Conservation (phyloP, 345 rosid genomes). For the Cochlearia excelsa region DNA sequence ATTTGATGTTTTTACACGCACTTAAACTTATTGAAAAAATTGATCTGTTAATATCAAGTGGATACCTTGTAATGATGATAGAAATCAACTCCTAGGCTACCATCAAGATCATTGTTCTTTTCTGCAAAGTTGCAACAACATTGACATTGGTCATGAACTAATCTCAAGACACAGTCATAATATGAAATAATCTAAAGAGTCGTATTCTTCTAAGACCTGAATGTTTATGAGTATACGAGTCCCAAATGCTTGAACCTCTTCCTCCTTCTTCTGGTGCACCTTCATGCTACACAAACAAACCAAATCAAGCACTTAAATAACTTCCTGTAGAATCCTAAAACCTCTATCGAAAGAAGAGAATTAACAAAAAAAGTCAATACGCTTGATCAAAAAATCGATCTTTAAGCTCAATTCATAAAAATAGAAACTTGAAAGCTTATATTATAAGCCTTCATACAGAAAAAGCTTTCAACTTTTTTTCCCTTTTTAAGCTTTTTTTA, state of each 20-base stretch:
- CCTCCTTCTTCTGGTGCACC: constrained; percentile 35
- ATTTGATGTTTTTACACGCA: too few relatives aligned
- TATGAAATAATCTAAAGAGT: neutral
- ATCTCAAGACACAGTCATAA: neutral
- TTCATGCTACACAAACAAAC: constrained; percentile 30
- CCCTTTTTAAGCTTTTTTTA: too few relatives aligned
- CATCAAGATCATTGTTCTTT: constrained; percentile 23
- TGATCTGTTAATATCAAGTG: neutral
- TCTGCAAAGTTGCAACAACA: constrained; percentile 20
- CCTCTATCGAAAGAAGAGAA: neutral
- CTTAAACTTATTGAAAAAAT: too few relatives aligned
- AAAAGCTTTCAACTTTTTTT: neutral
- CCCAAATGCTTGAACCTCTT: constrained; percentile 41
- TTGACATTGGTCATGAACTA: neutral
- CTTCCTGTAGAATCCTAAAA: neutral
- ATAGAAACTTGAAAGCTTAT: neutral
- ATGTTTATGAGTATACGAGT: constrained; percentile 31
- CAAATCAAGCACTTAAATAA: constrained; percentile 1
- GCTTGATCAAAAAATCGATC: constrained; percentile 11
- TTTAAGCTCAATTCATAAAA: neutral
- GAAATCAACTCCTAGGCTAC: constrained; percentile 39
- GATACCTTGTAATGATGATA: constrained; percentile 45
- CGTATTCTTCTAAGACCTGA: constrained; percentile 21
- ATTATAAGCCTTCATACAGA: neutral
- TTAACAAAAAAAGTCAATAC: neutral